phyloP scores from a whole-genome alignment of 2,329 filamentous ascomycete species.

The Aspergillus sp. region DNA sequence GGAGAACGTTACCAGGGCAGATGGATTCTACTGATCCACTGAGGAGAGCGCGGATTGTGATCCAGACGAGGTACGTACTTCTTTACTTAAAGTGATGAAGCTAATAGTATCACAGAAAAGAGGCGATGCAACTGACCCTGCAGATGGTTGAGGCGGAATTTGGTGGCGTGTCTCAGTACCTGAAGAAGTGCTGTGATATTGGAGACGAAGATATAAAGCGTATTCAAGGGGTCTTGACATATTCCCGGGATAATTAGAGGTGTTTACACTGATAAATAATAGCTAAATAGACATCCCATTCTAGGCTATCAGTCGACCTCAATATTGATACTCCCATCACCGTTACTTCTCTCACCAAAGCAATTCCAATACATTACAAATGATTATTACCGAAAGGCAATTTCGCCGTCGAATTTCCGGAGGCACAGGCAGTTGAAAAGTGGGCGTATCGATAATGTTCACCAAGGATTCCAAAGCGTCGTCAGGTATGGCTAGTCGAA shows the following conservation, averaged over 20 bases:
- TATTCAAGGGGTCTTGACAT: not conserved
- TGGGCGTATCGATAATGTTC: too few relatives aligned
- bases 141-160: not conserved
- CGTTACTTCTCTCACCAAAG: not conserved
- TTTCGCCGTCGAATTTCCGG: too few relatives aligned
- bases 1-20: not conserved
- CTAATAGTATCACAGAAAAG: not conserved
- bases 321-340: not conserved
- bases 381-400: too few relatives aligned
- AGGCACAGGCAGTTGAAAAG: too few relatives aligned
- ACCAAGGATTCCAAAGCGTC: too few relatives aligned
- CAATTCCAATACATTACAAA: not conserved
- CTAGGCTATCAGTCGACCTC: not conserved
- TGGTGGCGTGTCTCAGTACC: not conserved
- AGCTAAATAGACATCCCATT: too few relatives aligned
- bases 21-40: not conserved
- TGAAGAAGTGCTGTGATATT: not conserved
- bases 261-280: too few relatives aligned
- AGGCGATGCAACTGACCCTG: not conserved
- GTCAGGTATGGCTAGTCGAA: too few relatives aligned
- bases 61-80: not conserved
- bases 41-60: not conserved
- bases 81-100: too few relatives aligned
- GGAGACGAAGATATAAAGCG: not conserved
- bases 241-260: not conserved